Conservation (phyloP, 129 eudicot genomes). For the Centella asiatica region DNA sequence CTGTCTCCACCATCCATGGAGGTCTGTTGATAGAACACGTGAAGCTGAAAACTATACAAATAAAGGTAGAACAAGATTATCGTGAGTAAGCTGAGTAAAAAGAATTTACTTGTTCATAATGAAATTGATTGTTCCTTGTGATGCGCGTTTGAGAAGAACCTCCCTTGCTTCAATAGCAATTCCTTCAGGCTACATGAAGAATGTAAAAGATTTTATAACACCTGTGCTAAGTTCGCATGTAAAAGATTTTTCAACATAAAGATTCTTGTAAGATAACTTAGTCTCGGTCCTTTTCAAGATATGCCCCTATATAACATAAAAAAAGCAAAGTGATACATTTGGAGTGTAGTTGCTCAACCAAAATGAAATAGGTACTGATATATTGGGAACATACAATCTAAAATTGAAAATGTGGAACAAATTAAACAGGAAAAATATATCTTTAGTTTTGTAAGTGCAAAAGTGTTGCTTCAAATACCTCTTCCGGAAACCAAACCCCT, state of each 20-base stretch:
- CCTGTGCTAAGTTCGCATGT: neutral
- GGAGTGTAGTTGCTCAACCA: too few species aligned
- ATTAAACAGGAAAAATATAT: too few species aligned
- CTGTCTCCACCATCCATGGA: slow-evolving; percentile 98
- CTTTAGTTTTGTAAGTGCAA: too few species aligned
- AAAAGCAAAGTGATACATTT: too few species aligned
- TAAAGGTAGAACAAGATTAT: neutral
- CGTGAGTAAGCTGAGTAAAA: neutral
- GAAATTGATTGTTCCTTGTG: slow-evolving; percentile 74
- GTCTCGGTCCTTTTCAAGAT: too few species aligned
- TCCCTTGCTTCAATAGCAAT: slow-evolving; percentile 82
- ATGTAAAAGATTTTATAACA: neutral
- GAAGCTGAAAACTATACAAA: neutral
- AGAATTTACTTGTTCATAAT: slow-evolving; percentile 66
- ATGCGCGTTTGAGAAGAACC: slow-evolving; percentile 69
- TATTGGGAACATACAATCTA: too few species aligned
- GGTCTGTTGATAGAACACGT: slow-evolving; percentile 36
- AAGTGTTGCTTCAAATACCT: slow-evolving; percentile 47
- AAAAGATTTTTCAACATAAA: too few species aligned
- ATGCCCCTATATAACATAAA: too few species aligned
- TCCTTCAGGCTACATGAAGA: slow-evolving; percentile 64
- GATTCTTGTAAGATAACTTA: too few species aligned
- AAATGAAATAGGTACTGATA: too few species aligned
- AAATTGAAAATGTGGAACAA: too few species aligned
- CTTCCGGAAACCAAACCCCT: slow-evolving; percentile 98